A percentile compares a stretch with the other conserved stretches of the same genome.
These are phyloP conservation scores for Trypanosoma lewisi DNA, from an alignment of 208 protist genomes.

Conservation along the genomic window DNA sequence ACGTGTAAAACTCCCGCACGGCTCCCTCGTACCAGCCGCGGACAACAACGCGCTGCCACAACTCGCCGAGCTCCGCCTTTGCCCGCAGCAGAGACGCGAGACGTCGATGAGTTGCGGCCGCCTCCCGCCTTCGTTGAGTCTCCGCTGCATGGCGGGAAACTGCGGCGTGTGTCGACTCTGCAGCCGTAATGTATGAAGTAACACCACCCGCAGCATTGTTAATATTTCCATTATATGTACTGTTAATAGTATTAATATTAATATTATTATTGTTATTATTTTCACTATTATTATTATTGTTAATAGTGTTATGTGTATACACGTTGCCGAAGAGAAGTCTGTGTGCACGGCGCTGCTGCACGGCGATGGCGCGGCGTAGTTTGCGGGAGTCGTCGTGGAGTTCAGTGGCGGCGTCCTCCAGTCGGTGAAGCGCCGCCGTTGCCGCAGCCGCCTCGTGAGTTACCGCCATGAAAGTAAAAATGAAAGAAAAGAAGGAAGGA, in stretches of 20 bases:
- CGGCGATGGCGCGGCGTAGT: constrained; percentile 4
- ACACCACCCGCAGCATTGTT: too few relatives aligned
- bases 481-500: neutral
- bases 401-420: constrained; percentile 12
- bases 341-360: neutral
- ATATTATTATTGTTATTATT: too few relatives aligned
- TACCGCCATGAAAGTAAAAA: neutral
- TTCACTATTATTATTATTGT: too few relatives aligned
- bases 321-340: neutral
- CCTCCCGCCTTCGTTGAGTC: neutral
- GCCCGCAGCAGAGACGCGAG: neutral
- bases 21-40: constrained; percentile 15
- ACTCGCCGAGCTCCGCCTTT: constrained; percentile 9
- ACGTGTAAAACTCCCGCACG: constrained; percentile 16
- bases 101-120: neutral
- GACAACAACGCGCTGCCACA: constrained; percentile 24
- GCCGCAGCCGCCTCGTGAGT: neutral
- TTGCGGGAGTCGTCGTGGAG: constrained; percentile 1
- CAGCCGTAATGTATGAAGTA: too few relatives aligned
- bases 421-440: constrained; percentile 10
- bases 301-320: neutral
- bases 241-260: too few relatives aligned
- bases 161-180: too few relatives aligned
- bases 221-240: too few relatives aligned
- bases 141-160: neutral